Evolutionary conservation across 1,284 basidiomycete species (phyloP), one percentile per base, ranked within the genome.

Genomic region (Mycena sp.): DNA sequence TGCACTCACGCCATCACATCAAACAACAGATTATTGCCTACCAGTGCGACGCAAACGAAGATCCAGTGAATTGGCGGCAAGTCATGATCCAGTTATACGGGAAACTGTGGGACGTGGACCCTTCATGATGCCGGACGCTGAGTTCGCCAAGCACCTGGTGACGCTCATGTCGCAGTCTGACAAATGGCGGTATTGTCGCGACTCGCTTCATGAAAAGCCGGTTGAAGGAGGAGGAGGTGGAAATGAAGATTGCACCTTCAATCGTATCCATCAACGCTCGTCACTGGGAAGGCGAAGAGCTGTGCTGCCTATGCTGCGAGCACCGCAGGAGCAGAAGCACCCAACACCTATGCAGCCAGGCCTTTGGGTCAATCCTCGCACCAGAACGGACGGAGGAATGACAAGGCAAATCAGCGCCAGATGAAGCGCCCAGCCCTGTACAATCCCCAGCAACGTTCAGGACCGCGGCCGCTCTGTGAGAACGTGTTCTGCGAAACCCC

Each of bases 81-180:
- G 51, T 61, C 12, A 64, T 61, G 63, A 37, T 59, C 16, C 50
- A 64, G 41, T 44, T 55, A 1, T 55, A 56, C 46, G 37, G 43
- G 29, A 64, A 61, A 26, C 57, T 64, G 17, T 52, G 53, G 5
- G 51, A 56, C 0, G 58, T 53, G 4, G 53, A 64, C 45, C 63
- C 58, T 14, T 10, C 32, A 50, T 56, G 23, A 64, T 64, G 63
- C 38, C 63, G 2, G 58, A 64, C 26, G 6, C 16, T 28, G 62
- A 64, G 16, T 64, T 60, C 29, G 63, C 63, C 17, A 61, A 61
- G 28, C 40, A 58, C 17, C 59, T 61, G 0, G 48, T 65, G 2
- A 57, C 59, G 1, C 45, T 46, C 28, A 65, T 65, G 63, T 28
- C 48, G 2, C 46, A 4, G 32, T 26, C 59, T 1, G 54, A 58